Evolutionary conservation across 2,329 filamentous ascomycete species (phyloP).

Genomic region (Cytospora leucostoma): DNA sequence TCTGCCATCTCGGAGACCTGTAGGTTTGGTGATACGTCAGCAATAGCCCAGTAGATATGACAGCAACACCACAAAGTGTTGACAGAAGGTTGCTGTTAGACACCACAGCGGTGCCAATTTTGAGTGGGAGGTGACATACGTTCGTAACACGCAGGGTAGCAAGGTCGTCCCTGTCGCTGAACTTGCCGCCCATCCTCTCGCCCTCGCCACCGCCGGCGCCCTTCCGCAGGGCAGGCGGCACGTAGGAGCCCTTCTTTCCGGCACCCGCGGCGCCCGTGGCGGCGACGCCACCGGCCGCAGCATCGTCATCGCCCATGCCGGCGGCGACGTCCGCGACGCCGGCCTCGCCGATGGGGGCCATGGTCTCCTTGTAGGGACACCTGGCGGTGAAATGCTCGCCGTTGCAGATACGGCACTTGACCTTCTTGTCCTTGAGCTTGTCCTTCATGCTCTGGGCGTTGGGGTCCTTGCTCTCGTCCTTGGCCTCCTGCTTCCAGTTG

Average conservation of each 20-base stretch:
- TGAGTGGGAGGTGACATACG: conserved; percentile 57
- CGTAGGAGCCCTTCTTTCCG: conserved; percentile 81
- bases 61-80: too few relatives aligned
- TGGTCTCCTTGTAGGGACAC: conserved; percentile 99
- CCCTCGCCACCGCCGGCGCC: conserved; percentile 60
- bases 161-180: conserved; percentile 88
- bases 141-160: conserved; percentile 97
- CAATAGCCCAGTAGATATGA: background rate
- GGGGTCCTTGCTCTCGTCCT: conserved; percentile 72
- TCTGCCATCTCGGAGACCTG: conserved; percentile 97
- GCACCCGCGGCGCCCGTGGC: conserved; percentile 55
- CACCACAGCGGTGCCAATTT: too few relatives aligned
- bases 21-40: conserved; percentile 34
- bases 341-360: conserved; percentile 79
- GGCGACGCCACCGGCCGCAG: conserved; percentile 45
- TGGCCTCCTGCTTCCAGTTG: conserved; percentile 91
- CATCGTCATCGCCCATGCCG: conserved; percentile 57
- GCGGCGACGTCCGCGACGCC: conserved; percentile 56
- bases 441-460: conserved; percentile 76
- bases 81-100: background rate
- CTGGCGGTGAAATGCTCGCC: conserved; percentile 99
- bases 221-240: conserved; percentile 89
- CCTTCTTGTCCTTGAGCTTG: conserved; percentile 97
- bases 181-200: conserved; percentile 90
- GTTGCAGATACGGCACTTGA: conserved; percentile 98